A percentile compares a stretch with the other conserved stretches of the same genome.
Conservation (phyloP, 306 rosid species). For the Castanea sativa region DNA sequence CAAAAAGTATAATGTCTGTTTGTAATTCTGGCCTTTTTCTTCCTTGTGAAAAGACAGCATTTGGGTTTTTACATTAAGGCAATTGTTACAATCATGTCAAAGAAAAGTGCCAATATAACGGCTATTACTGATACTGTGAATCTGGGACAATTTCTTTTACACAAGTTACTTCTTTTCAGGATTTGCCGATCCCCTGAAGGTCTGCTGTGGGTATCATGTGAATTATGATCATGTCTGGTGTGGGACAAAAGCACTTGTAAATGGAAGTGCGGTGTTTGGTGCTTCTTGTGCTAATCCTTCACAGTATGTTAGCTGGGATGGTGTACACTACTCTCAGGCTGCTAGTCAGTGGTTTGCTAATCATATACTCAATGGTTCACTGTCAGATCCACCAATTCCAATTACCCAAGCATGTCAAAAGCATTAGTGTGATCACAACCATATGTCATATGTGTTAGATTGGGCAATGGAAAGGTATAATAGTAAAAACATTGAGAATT, state of each 20-base stretch:
- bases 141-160: not conserved
- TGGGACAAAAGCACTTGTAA: slow-evolving; percentile 49
- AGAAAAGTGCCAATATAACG: not conserved
- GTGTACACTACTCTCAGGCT: slow-evolving; percentile 85
- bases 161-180: slow-evolving; percentile 37
- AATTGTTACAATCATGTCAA: not conserved
- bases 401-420: slow-evolving; percentile 66
- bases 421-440: slow-evolving; percentile 18
- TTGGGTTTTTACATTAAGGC: not conserved
- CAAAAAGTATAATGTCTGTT: no score
- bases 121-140: not conserved
- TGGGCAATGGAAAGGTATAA: not conserved
- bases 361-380: slow-evolving; percentile 61
- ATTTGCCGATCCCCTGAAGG: slow-evolving; percentile 63
- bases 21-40: no score
- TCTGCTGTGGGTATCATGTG: slow-evolving; percentile 92
- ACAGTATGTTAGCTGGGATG: slow-evolving; percentile 70
- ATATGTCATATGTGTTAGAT: no score
- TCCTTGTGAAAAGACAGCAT: not conserved
- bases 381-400: slow-evolving; percentile 61
- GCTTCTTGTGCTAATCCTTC: slow-evolving; percentile 68
- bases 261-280: slow-evolving; percentile 64
- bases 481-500: not conserved
- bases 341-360: slow-evolving; percentile 80
- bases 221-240: slow-evolving; percentile 79